Conservation (phyloP, 23 red algal genomes). For the Gracilaria gracilis region DNA sequence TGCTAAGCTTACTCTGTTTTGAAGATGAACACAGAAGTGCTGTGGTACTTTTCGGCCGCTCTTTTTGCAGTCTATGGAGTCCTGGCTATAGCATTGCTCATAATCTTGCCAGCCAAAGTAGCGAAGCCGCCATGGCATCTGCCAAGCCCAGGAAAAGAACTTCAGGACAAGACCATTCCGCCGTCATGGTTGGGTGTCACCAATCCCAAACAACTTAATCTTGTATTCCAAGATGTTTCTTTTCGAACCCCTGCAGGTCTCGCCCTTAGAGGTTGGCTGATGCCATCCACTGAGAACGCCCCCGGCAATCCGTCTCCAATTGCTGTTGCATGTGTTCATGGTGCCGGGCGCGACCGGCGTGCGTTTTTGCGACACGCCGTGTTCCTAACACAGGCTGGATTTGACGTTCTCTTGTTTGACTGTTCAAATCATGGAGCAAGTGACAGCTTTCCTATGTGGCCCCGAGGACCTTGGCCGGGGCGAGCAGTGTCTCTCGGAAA, state of each 20-base stretch:
- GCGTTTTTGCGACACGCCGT: conserved; percentile 83
- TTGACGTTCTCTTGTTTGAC: conserved; percentile 93
- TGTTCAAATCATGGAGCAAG: conserved; percentile 86
- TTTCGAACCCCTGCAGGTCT: conserved; percentile 4
- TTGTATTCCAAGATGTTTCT: conserved; percentile 12
- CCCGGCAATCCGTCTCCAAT: conserved; percentile 3
- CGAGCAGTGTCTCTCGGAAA: conserved; percentile 50
- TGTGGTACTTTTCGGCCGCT: background rate
- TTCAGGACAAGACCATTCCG: background rate
- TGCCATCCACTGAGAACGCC: background rate
- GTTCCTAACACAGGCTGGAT: conserved; percentile 62
- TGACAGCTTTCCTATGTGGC: conserved; percentile 54
- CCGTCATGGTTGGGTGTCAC: conserved; percentile 15
- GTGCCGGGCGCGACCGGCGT: conserved; percentile 91
- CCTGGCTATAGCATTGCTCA: background rate
- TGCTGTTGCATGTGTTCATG: conserved; percentile 85
- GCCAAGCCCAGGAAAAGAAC: conserved; percentile 18
- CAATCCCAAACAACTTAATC: background rate
- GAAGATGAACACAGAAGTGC: background rate
- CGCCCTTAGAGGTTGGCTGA: conserved; percentile 26
- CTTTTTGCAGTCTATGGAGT: background rate
- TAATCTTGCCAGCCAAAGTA: background rate
- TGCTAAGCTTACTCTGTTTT: background rate
- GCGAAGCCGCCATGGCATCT: conserved; percentile 38
- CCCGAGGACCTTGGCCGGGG: conserved; percentile 40